These are phyloP conservation scores for Plantago major DNA, from an alignment of 257 asterid species.

Conservation along the genomic window DNA sequence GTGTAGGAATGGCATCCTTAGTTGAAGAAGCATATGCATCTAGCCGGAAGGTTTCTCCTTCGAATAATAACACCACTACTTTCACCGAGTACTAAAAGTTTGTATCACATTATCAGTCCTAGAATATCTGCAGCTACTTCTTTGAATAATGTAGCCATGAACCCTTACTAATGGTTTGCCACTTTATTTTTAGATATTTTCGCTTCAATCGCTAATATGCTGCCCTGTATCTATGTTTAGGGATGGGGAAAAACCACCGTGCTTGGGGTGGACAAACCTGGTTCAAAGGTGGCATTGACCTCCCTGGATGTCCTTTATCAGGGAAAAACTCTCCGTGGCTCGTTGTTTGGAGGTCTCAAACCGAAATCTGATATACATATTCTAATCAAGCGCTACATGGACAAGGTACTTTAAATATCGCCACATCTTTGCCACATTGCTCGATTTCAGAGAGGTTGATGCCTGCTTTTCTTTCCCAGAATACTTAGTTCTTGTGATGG, in stretches of 20 bases:
- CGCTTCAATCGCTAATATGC: neutral
- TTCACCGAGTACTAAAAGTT: neutral
- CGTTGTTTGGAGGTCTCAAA: conserved; percentile 70
- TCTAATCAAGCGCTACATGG: conserved; percentile 50
- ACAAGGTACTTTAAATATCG: conserved; percentile 40
- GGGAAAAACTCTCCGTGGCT: conserved; percentile 48
- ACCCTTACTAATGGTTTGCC: too few relatives aligned
- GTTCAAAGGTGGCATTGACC: conserved; percentile 36
- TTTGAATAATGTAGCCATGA: neutral
- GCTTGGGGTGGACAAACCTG: conserved; percentile 64
- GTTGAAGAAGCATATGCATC: conserved; percentile 71
- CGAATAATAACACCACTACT: neutral
- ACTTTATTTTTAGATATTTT: neutral
- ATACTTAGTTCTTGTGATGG: neutral
- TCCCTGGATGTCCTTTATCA: conserved; percentile 38
- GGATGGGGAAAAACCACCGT: conserved; percentile 89
- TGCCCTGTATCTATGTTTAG: conserved; percentile 25
- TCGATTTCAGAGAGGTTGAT: too few relatives aligned
- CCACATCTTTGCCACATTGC: neutral
- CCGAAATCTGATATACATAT: conserved; percentile 69
- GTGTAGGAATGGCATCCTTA: conserved; percentile 64
- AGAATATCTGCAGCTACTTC: too few relatives aligned
- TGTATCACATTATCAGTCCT: too few relatives aligned
- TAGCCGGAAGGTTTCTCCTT: conserved; percentile 60
- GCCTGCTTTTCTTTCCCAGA: neutral